Base-by-base conservation (phyloP, 2,329 filamentous ascomycete species). In the Monilinia laxa region DNA sequence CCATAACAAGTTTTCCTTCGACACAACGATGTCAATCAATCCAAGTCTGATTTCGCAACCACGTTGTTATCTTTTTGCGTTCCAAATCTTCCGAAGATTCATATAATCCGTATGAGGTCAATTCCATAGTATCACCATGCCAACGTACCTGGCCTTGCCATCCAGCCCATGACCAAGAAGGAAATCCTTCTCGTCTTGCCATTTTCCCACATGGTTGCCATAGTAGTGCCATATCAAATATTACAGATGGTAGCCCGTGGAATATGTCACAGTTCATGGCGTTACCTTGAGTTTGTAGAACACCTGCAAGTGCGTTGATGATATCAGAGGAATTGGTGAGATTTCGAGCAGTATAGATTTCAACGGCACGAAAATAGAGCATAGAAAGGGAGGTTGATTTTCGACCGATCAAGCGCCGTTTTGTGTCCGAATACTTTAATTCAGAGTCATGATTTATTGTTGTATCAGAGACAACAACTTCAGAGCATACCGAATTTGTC, bases 91-190 rank as follows among this genome's bases (percentile, higher is more conserved):
- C 51, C 16, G 38, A 54, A 31, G 51, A 54, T 6, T 53, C 49
- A 53, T 38, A 53, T 18, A 53, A 40, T 25, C 49, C 59, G 31
- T 28, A 62, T 14, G 31, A 53, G 28, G 28, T 20, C 23, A 62
- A 20, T 25, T 62, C 35, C 59, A 62, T 53, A 20, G 47, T 53
- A 53, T 62, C 49, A 12, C 31, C 31, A 35, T 20, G 25, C 49
- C 49, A 62, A 12, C 28, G 35, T 35, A 62, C 59, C 20, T 62
- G 51, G 23, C 62, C 52, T 47, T 56, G 35, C 62, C 38, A 64
- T 28, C 62, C 62, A 18, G 62, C 51, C 52, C 62, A 64, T 3
- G 25, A 64, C 62, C 62, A 64, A 56, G 51, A 45, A 10, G 62
- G 62, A 56, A 64, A 64, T 14, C 52, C 62, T n/a, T 56, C 62